These are phyloP conservation scores for Carex scoparia DNA, from an alignment of 176 grass and related monocot species.

Conservation along the genomic window DNA sequence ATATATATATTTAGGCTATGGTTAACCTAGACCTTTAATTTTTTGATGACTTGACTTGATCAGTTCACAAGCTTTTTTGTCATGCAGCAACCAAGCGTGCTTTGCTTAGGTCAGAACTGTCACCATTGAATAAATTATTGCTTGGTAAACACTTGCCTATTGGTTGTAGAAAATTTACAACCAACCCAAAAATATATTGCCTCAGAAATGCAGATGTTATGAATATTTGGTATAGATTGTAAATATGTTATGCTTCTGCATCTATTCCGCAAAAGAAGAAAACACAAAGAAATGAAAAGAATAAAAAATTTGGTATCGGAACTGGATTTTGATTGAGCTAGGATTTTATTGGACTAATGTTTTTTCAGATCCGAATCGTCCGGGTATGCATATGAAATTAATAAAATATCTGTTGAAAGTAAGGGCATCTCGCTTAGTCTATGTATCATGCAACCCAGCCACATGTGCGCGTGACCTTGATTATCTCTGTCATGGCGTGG, in stretches of 20 bases:
- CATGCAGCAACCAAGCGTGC: neutral
- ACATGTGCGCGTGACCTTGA: constrained; percentile 84
- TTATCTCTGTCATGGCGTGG: constrained; percentile 90
- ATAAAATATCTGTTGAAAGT: constrained; percentile 91
- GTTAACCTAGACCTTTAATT: neutral
- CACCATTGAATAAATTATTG: neutral
- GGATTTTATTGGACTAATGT: neutral
- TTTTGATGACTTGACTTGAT: neutral
- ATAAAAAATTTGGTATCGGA: neutral
- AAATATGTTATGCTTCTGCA: neutral
- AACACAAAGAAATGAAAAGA: neutral
- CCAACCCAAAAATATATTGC: neutral
- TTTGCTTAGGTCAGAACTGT: neutral
- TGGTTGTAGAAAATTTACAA: neutral
- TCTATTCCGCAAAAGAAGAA: neutral
- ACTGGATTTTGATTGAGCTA: neutral
- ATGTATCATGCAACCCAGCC: constrained; percentile 88
- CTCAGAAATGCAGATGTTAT: neutral
- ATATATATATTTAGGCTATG: neutral
- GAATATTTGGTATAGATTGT: neutral
- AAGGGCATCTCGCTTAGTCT: constrained; percentile 65
- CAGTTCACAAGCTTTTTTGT: neutral
- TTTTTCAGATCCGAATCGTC: constrained; percentile 89
- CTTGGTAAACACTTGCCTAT: neutral
- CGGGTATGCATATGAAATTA: constrained; percentile 95